Evolutionary conservation across 768 basidiomycete genomes (phyloP), one percentile per base, ranked within the genome.

Genomic region (Phanerochaete carnosa): DNA sequence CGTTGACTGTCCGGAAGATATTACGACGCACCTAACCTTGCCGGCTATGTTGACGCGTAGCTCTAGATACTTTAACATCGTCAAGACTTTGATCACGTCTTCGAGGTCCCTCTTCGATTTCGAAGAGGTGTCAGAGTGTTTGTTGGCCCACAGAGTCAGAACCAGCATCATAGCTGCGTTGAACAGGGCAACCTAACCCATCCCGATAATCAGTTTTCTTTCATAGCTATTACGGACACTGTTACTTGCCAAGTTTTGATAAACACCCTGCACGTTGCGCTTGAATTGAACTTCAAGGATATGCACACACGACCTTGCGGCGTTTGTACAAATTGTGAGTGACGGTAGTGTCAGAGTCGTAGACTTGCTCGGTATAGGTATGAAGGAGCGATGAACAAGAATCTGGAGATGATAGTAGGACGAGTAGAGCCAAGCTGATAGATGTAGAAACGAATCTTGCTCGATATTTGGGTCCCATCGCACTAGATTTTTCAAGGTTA

Each of bases 321-420:
- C 66, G 54, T 82, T 82, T 43, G 77, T 74, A 69, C 80, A 82
- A 60, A 83, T 82, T 0, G 80, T 79, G 16, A 82, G 73, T 0
- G 80, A 81, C 2, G 81, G 80, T 60, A 80, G 75, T 1, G 72
- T 65, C 15, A 74, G 55, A 16, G 29, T 52, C 0, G 77, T 73
- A 0, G 79, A 79, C 59, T 85, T 84, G 39, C 80, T 75, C 1
- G 84, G 82, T 0, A 82, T 82, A 0, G 89, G 89, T 61, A 94
- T 87, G 71, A 90, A 92, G 3, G 89, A 88, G 45, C 92, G 80
- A 69, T 94, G 92, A 55, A 92, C 83, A 58, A 86, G 75, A 64
- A 94, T 92, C 67, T 82, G 77, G 13, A 72, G 63, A 23, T 77
- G 75, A 65, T 83, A 83, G 69, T 80, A 84, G 16, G 71, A 61